Base-by-base conservation (phyloP, 108 stramenopile genomes). In the Cyclotella choctawhatcheeana region DNA sequence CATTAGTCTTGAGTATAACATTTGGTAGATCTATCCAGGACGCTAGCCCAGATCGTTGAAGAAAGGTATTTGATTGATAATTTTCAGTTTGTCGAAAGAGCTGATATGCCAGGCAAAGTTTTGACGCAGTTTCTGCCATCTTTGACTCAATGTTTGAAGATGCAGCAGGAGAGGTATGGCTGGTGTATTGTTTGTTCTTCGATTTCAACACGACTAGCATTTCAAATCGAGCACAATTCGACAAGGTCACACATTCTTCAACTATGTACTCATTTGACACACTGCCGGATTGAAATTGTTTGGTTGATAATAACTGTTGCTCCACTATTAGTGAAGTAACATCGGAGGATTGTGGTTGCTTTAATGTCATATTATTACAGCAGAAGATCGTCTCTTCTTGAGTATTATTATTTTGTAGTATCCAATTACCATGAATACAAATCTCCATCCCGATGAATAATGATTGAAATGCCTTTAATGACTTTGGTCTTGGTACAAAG, bases 221-320 rank as follows among this genome's bases (percentile, higher is more conserved):
- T 22, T 88, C 91, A 12, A 93, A 71, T 26, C 92, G 58, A 35
- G 92, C 92, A 69, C 92, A 93, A 52, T 93, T 93, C 21, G 89
- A 90, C 10, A 93, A 60, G 1, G 88, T 79, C 21, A 59, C 76
- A 66, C 88, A 89, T 79, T 93, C 89, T 37, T 65, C 61, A 4
- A 87, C 31, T 12, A 66, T 59, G 53, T 51, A 69, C 51, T 12
- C 58, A 20, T 52, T 34, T 34, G 51, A 14, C 7, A 30, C 24
- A 43, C 37, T 20, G 13, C 37, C 3, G n/a, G n/a, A n/a, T n/a
- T n/a, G n/a, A n/a, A n/a, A 58, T 58, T 58, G 56, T 32, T 58
- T 32, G 13, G 32, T 16, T 12, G 56, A 31, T 0, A 31, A 31
- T 33, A 32, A 31, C 8, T 58, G n/a, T 8, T n/a, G n/a, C n/a